Base-by-base conservation (phyloP, 148 eudicot species). In the Nepenthes gracilis region DNA sequence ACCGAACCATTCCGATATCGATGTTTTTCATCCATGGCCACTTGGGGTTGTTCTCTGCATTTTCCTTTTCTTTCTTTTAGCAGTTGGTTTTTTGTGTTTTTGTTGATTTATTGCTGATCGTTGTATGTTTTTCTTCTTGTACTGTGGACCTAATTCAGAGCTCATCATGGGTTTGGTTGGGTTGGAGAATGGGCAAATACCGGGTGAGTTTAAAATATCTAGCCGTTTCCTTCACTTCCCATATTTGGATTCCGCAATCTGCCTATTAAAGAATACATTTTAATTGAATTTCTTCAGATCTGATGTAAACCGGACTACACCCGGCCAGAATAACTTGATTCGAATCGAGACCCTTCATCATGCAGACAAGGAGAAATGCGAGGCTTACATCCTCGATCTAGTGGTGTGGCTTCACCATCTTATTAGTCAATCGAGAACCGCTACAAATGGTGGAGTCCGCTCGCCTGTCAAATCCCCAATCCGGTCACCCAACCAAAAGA, bases 131-230 rank as follows among this genome's bases (percentile, higher is more conserved):
- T 58, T 5, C 33, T 65, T 32, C 37, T 15, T 68, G 35, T 14
- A 9, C 45, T 60, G 37, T 40, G 67, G 55, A 12, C 60, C 47
- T 12, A 56, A 60, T 72, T 62, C 83, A 93, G 98, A 81, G 95
- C 95, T 48, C 97, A 90, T 75, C 97, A 90, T 69, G 97, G 97
- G 60, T 90, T 90, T 43, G 97, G 97, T 35, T 90, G 97, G 97
- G 97, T 90, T 62, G 97, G 97, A 59, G 97, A 90, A 79, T 90
- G 97, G 97, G 97, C 97, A 63, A 90, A 85, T 64, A 82, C 88
- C 0, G 95, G 98, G 96, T 88, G 64, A 78, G 82, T 66, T 54
- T 35, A 32, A 36, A 56, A 45, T 50, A 23, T 11, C 32, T 35
- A 15, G 10, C 11, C 55, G 12, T 14, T 9, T 58, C 40, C 12